Percentiles rank a stretch among this genome's conserved stretches.
Evolutionary conservation across 1,284 basidiomycete genomes (phyloP).

Genomic region (Apiotrichum sp.): DNA sequence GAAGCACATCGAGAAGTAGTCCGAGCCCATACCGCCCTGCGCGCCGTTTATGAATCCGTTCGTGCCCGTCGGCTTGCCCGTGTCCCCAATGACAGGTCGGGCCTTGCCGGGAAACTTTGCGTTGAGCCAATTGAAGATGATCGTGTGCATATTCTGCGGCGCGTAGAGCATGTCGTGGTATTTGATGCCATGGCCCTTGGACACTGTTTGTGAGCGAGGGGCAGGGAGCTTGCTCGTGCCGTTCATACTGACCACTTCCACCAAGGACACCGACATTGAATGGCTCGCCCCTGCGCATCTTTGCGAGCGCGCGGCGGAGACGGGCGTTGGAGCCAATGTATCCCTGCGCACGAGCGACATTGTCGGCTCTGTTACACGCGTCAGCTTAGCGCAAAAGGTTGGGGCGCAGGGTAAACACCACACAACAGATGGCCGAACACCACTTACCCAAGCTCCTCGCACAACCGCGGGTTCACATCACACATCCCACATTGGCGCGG

Average conservation of each 20-base stretch:
- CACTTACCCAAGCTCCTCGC: no score
- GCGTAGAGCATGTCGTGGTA: constrained; percentile 11
- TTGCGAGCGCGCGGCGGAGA: constrained; percentile 19
- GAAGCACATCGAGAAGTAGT: constrained; percentile 32
- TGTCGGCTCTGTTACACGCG: neutral
- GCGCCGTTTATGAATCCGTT: constrained; percentile 34
- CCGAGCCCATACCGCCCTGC: constrained; percentile 19
- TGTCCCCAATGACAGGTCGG: neutral
- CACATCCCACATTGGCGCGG: no score
- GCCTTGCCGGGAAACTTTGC: constrained; percentile 24
- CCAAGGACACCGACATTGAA: constrained; percentile 26
- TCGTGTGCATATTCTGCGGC: constrained; percentile 30
- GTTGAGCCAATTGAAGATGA: constrained; percentile 36
- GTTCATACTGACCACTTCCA: neutral
- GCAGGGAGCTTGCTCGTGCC: no score
- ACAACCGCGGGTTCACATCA: no score
- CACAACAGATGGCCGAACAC: no score
- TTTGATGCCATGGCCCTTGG: constrained; percentile 27
- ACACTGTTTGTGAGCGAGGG: constrained; percentile 18
- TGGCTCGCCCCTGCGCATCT: constrained; percentile 20
- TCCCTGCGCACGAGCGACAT: neutral
- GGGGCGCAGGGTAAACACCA: no score
- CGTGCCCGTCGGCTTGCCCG: neutral
- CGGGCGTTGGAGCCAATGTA: constrained; percentile 20
- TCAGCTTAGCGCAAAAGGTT: no score